Evolutionary conservation across 2,329 filamentous ascomycete genomes (phyloP).

Genomic region (Ilyonectria destructans): DNA sequence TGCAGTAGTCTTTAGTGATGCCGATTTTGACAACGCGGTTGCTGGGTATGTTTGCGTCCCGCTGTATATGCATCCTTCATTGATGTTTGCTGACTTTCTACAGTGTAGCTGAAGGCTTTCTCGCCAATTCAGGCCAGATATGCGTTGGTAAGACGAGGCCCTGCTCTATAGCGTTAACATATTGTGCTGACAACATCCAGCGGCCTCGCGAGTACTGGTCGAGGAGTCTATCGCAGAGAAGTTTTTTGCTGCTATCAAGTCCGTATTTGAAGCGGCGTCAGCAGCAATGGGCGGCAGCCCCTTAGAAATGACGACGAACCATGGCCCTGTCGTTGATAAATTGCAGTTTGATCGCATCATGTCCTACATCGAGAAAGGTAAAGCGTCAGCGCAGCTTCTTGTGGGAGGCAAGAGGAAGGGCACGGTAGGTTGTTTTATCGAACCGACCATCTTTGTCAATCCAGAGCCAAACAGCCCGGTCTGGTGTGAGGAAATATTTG

Average conservation of each 20-base stretch:
- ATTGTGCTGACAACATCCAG: background rate
- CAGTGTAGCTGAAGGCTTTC: background rate
- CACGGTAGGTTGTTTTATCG: slow-evolving; percentile 23
- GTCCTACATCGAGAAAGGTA: slow-evolving; percentile 76
- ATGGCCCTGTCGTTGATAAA: slow-evolving; percentile 81
- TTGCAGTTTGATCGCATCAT: slow-evolving; percentile 79
- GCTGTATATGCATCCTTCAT: slow-evolving; percentile 26
- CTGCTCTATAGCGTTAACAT: background rate
- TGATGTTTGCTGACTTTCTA: background rate
- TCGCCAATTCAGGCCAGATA: slow-evolving; percentile 70
- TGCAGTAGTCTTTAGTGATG: slow-evolving; percentile 1
- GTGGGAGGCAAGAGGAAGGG: slow-evolving; percentile 70
- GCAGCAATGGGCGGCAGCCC: slow-evolving; percentile 75
- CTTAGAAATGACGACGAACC: slow-evolving; percentile 77
- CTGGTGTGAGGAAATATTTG: background rate
- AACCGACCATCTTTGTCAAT: background rate
- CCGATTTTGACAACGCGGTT: slow-evolving; percentile 7
- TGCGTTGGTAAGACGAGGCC: slow-evolving; percentile 55
- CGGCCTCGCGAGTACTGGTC: slow-evolving; percentile 64
- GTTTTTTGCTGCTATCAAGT: slow-evolving; percentile 75
- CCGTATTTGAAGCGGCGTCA: slow-evolving; percentile 69
- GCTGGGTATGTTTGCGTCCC: slow-evolving; percentile 68
- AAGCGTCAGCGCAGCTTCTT: background rate
- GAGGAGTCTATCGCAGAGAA: slow-evolving; percentile 73
- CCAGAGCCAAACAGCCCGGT: background rate